Evolutionary conservation across 2,329 filamentous ascomycete species (phyloP), one percentile per base, ranked within the genome.

Genomic region (Bipolaris sorokiniana): DNA sequence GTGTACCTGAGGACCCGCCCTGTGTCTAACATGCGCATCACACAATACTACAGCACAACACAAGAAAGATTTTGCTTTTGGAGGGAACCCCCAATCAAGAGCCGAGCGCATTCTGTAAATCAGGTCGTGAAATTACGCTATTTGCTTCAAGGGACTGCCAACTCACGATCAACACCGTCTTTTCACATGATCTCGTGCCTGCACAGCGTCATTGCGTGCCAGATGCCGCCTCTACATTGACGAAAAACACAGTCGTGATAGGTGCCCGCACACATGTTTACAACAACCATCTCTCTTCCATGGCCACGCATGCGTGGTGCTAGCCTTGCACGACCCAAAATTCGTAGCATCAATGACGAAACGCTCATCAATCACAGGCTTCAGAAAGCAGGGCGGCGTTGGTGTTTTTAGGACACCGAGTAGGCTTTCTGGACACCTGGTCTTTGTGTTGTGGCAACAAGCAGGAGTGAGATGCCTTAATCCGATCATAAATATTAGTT

Each of bases 381-480:
- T 34, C 28, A 20, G 16, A 20, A 40, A 15, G 18, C 18, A 15
- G 22, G 46, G n/a, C 22, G 23, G 16, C 16, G 20, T 20, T 54
- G 46, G 33, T 54, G 52, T 18, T 31, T 36, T 33, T 45, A 49
- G 7, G 48, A 45, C n/a, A 49, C 20, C 16, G 33, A 51, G 10
- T 37, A 36, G 18, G 56, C 53, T 31, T 49, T 34, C 44, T 48
- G 47, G 11, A 59, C n/a, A 49, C 31, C 18, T 23, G 48, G 52
- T 13, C 49, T 54, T 42, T 50, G 51, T 11, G 55, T 48, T 48
- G 51, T 53, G 11, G 31, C 37, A 1, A 46, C 48, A 47, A 57
- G 16, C 28, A 48, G 38, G 15, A 34, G 40, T 44, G 40, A 46
- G 33, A 59, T 59, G 31, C 40, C 48, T 59, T 23, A 26, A 31